These are phyloP conservation scores for Pinus albicaulis DNA, from an alignment of 75 land plant species.

Conservation along the genomic window DNA sequence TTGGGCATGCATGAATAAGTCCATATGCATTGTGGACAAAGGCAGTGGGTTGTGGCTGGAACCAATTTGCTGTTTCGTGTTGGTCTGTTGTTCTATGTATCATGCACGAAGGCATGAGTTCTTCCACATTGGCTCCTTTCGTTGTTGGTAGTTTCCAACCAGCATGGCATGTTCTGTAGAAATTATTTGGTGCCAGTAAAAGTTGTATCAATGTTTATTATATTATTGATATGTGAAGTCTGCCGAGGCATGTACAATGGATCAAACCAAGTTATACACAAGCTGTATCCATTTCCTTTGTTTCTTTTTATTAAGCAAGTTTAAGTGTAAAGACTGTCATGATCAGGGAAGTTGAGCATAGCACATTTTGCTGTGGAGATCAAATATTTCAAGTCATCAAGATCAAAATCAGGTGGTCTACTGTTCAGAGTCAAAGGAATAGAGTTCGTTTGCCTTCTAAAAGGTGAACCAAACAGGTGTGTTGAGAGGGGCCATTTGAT, in stretches of 20 bases:
- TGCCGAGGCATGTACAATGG: background rate
- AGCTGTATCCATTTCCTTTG: background rate
- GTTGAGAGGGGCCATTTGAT: slow-evolving; percentile 1
- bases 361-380: background rate
- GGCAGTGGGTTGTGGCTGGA: background rate
- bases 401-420: background rate
- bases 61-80: slow-evolving; percentile 4
- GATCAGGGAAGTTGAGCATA: background rate
- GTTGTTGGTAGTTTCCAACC: slow-evolving; percentile 6
- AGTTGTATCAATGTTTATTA: background rate
- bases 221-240: slow-evolving; percentile 1
- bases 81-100: background rate
- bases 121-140: background rate
- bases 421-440: background rate
- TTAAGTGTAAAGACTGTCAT: background rate
- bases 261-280: background rate
- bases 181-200: background rate
- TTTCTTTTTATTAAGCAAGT: background rate
- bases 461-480: background rate
- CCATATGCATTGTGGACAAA: slow-evolving; percentile 5
- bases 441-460: background rate
- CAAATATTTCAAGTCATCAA: background rate
- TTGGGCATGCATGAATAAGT: slow-evolving; percentile 7
- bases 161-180: slow-evolving; percentile 5
- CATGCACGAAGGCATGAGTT: background rate